phyloP scores from a whole-genome alignment of 78 protist genomes.

The Anaeramoeba ignava region DNA sequence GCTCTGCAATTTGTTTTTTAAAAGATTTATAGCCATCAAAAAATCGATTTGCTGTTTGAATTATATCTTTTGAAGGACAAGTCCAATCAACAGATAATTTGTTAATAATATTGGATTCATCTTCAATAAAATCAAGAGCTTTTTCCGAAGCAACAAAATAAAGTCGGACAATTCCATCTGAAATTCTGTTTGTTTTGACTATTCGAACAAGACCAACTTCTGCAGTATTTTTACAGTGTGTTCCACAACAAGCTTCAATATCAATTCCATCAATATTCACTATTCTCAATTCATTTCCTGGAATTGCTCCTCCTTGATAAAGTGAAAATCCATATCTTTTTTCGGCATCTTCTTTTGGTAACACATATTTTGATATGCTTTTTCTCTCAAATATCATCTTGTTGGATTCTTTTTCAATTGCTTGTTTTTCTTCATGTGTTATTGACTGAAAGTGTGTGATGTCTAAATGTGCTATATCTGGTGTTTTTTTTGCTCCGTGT shows the following conservation, averaged over 20 bases:
- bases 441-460: constrained; percentile 20
- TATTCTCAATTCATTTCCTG: no score
- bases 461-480: constrained; percentile 15
- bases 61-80: no score
- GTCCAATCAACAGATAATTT: no score
- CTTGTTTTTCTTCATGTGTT: neutral
- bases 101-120: no score
- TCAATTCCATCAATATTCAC: constrained; percentile 10
- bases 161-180: constrained; percentile 21
- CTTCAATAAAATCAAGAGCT: no score
- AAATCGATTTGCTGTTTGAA: no score
- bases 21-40: no score
- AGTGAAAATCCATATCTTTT: constrained; percentile 17
- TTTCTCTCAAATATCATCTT: no score
- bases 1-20: no score
- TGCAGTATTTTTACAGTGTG: constrained; percentile 9
- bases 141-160: no score
- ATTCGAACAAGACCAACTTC: constrained; percentile 18
- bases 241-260: constrained; percentile 32
- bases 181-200: neutral
- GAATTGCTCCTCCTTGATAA: constrained; percentile 33
- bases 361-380: neutral
- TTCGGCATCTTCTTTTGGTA: constrained; percentile 20
- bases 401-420: constrained; percentile 14
- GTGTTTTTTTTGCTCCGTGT: constrained; percentile 18